Conservation (phyloP, 305 asterid genomes). For the Andrographis paniculata region DNA sequence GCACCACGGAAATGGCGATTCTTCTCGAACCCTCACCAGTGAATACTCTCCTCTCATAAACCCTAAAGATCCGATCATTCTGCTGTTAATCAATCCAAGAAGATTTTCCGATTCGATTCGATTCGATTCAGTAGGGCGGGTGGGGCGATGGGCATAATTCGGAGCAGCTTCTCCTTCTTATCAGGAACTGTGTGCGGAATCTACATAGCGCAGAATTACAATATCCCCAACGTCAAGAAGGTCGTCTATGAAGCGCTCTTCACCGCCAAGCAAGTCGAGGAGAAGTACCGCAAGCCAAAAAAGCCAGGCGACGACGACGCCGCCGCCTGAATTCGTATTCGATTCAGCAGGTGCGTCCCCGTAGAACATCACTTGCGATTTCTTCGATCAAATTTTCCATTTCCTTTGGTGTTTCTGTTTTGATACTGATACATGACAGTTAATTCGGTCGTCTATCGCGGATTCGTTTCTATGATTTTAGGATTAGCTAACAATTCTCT, state of each 20-base stretch:
- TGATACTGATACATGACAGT: not conserved
- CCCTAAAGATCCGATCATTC: no score
- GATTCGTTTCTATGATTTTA: not conserved
- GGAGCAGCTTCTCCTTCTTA: conserved; percentile 35
- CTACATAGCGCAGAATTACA: conserved; percentile 56
- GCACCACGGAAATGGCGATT: no score
- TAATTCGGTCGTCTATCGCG: not conserved
- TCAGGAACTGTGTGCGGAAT: conserved; percentile 47
- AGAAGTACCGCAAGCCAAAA: conserved; percentile 55
- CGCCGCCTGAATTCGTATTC: not conserved
- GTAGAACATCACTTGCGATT: not conserved
- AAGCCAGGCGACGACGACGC: conserved; percentile 30
- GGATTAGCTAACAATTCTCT: not conserved
- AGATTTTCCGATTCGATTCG: not conserved
- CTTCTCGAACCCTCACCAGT: no score
- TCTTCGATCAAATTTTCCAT: not conserved
- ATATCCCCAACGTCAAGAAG: conserved; percentile 42
- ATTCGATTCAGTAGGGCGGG: not conserved
- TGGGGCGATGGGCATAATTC: conserved; percentile 37
- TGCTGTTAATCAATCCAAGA: no score
- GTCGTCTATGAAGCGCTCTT: conserved; percentile 30
- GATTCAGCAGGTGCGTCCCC: conserved; percentile 12
- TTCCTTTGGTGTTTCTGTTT: not conserved
- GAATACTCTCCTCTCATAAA: no score
- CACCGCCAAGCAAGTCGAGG: conserved; percentile 41